Evolutionary conservation across 2,329 filamentous ascomycete genomes (phyloP).

Genomic region (Diaporthe sp.): DNA sequence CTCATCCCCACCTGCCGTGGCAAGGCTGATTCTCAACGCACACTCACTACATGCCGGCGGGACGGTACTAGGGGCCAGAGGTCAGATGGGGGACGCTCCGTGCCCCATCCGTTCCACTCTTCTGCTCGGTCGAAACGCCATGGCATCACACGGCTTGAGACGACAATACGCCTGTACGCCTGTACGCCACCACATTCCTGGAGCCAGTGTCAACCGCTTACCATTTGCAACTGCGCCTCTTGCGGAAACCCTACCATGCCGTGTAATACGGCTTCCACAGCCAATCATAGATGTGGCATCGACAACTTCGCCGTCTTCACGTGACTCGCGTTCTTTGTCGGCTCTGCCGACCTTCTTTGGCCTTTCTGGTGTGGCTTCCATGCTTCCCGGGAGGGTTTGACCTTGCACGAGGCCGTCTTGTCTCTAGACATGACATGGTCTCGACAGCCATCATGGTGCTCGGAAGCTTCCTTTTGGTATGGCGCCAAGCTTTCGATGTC

Average conservation of each 20-base stretch:
- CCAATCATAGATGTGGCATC: not conserved
- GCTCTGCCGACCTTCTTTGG: not conserved
- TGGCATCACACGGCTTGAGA: not conserved
- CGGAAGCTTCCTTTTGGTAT: no score
- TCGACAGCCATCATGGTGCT: not conserved
- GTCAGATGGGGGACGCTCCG: not conserved
- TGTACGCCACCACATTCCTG: not conserved
- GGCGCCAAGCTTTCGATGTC: not conserved
- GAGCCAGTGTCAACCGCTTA: not conserved
- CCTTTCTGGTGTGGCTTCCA: not conserved
- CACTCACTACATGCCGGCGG: not conserved
- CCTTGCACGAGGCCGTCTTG: not conserved
- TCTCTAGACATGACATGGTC: not conserved
- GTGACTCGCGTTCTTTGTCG: not conserved
- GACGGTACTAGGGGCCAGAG: no score
- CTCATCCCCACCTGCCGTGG: not conserved
- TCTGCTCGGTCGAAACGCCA: constrained; percentile 12
- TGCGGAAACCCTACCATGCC: not conserved
- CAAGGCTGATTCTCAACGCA: constrained; percentile 2
- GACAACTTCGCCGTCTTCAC: not conserved
- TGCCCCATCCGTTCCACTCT: not conserved
- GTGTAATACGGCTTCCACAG: not conserved
- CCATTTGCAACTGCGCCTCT: not conserved
- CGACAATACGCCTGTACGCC: constrained; percentile 2
- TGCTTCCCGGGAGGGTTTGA: not conserved